Conservation (phyloP, 768 basidiomycete species). For the Tulasnella sp. region DNA sequence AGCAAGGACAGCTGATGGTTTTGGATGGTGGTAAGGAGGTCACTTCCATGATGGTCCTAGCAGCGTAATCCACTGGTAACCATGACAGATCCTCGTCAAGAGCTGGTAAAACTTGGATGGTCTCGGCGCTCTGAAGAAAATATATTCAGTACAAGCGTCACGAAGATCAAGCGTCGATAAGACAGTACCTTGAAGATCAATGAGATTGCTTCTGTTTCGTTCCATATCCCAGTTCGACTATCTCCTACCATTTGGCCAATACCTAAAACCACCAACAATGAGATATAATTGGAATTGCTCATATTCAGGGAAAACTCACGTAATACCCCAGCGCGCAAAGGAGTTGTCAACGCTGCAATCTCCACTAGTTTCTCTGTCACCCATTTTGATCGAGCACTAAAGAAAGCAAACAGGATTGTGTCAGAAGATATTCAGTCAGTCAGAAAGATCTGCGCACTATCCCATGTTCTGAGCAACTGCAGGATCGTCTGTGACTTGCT, state of each 20-base stretch:
- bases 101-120: neutral
- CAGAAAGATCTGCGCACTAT: neutral
- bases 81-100: slow-evolving; percentile 21
- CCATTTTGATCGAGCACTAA: slow-evolving; percentile 27
- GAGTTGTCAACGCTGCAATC: slow-evolving; percentile 20
- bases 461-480: neutral
- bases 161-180: too few species aligned
- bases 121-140: too few species aligned
- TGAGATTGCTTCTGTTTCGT: slow-evolving; percentile 29
- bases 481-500: neutral
- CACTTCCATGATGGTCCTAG: slow-evolving; percentile 27
- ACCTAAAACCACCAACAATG: neutral
- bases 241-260: slow-evolving; percentile 31
- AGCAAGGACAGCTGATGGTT: slow-evolving; percentile 16
- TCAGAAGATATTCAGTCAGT: neutral
- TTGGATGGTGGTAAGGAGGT: slow-evolving; percentile 4
- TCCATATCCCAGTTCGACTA: slow-evolving; percentile 25
- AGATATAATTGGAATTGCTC: neutral
- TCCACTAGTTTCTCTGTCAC: slow-evolving; percentile 28
- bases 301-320: slow-evolving; percentile 11
- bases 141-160: too few species aligned
- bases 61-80: slow-evolving; percentile 29
- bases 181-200: slow-evolving; percentile 25
- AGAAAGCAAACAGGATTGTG: neutral
- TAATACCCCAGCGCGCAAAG: slow-evolving; percentile 24